A percentile compares a stretch with the other conserved stretches of the same genome.
Evolutionary conservation across 805 yeast species (phyloP).

Genomic region (Saccharomyces mikatae): DNA sequence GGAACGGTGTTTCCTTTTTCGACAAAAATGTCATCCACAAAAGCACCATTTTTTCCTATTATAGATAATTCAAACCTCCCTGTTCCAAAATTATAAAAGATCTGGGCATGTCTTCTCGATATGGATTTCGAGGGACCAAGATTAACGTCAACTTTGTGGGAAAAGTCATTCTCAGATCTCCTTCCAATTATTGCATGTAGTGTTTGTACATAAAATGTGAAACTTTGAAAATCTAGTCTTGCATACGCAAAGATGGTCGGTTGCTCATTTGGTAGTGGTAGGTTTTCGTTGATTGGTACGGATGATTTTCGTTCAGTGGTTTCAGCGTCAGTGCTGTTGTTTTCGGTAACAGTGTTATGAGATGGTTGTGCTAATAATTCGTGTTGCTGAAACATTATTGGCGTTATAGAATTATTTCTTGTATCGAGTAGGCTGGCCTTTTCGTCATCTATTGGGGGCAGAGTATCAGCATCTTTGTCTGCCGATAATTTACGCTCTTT

Average conservation of each 20-base stretch:
- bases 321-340: not conserved
- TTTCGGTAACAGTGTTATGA: not conserved
- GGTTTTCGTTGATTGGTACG: not conserved
- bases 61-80: slow-evolving; percentile 89
- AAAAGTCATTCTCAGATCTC: slow-evolving; percentile 61
- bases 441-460: slow-evolving; percentile 20
- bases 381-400: slow-evolving; percentile 22
- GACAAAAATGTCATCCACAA: slow-evolving; percentile 83
- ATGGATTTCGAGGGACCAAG: slow-evolving; percentile 88
- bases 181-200: slow-evolving; percentile 91
- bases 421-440: slow-evolving; percentile 11
- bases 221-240: slow-evolving; percentile 80
- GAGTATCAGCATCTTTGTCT: slow-evolving; percentile 14
- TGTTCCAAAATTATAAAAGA: slow-evolving; percentile 92
- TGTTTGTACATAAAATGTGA: slow-evolving; percentile 93
- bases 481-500: not conserved
- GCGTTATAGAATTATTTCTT: slow-evolving; percentile 24
- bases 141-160: slow-evolving; percentile 82
- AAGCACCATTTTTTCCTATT: slow-evolving; percentile 92
- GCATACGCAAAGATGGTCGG: slow-evolving; percentile 48
- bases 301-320: not conserved
- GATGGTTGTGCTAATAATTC: slow-evolving; percentile 6
- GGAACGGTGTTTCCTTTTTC: slow-evolving; percentile 91
- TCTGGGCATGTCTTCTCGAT: slow-evolving; percentile 89
- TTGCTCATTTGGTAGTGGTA: slow-evolving; percentile 20